phyloP scores from a whole-genome alignment of 2,329 filamentous ascomycete genomes.

The Aspergillus terreus region DNA sequence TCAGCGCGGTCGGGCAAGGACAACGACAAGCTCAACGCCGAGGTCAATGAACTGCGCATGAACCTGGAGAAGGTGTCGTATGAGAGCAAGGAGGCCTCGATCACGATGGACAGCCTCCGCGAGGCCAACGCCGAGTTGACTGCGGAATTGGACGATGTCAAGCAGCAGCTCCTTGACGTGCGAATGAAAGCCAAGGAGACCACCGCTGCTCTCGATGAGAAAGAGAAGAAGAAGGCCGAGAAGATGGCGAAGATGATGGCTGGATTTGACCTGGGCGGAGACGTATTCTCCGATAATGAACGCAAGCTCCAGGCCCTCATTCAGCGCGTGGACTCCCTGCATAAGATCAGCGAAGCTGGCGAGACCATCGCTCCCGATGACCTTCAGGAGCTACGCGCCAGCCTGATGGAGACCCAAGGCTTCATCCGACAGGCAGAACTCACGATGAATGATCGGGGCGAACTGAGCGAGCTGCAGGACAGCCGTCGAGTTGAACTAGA shows the following conservation, averaged over 20 bases:
- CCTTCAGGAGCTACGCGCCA: slow-evolving; percentile 70
- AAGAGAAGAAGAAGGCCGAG: slow-evolving; percentile 97
- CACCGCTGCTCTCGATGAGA: slow-evolving; percentile 84
- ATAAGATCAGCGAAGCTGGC: slow-evolving; percentile 71
- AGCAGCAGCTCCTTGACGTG: slow-evolving; percentile 91
- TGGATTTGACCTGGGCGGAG: slow-evolving; percentile 87
- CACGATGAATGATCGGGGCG: slow-evolving; percentile 69
- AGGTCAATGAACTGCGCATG: slow-evolving; percentile 93
- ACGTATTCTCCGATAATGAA: slow-evolving; percentile 93
- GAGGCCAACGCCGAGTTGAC: slow-evolving; percentile 94
- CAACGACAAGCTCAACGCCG: slow-evolving; percentile 79
- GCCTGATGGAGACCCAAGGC: slow-evolving; percentile 83
- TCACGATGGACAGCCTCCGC: slow-evolving; percentile 96
- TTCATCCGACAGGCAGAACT: slow-evolving; percentile 91
- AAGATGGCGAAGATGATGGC: slow-evolving; percentile 99
- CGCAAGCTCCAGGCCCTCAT: slow-evolving; percentile 78
- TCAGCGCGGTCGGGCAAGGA: slow-evolving; percentile 79
- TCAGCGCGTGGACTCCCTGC: slow-evolving; percentile 72
- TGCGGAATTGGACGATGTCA: slow-evolving; percentile 85
- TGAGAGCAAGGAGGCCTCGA: slow-evolving; percentile 92
- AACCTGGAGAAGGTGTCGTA: slow-evolving; percentile 93
- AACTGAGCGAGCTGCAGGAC: slow-evolving; percentile 62
- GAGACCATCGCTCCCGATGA: slow-evolving; percentile 79
- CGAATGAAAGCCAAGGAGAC: slow-evolving; percentile 97
- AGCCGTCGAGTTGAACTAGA: slow-evolving; percentile 69